phyloP scores from a whole-genome alignment of 2,329 filamentous ascomycete genomes.

The Phialophora expanda region DNA sequence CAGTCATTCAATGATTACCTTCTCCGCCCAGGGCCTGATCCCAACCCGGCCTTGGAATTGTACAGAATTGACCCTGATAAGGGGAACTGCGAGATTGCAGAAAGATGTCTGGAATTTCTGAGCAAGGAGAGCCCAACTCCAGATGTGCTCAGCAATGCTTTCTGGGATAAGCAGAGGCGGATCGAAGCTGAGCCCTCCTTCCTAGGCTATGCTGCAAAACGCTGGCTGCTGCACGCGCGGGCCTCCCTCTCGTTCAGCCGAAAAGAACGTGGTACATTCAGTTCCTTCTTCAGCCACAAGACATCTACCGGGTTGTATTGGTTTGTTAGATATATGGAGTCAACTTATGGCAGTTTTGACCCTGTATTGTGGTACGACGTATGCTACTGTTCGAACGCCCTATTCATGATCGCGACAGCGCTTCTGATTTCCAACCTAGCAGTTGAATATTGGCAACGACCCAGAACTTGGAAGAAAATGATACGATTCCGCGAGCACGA shows the following conservation, averaged over 20 bases:
- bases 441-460: background rate
- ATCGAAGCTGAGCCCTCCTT: background rate
- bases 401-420: background rate
- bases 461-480: background rate
- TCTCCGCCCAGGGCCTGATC: background rate
- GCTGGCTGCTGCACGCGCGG: conserved; percentile 3
- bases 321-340: background rate
- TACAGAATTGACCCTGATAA: conserved; percentile 4
- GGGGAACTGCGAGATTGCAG: conserved; percentile 6
- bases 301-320: background rate
- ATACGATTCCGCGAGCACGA: background rate
- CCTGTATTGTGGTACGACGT: background rate
- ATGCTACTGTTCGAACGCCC: background rate
- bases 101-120: conserved; percentile 8
- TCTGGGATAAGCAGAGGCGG: background rate
- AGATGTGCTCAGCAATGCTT: background rate
- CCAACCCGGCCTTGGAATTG: background rate
- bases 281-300: background rate
- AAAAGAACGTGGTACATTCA: background rate
- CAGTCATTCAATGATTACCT: conserved; percentile 38
- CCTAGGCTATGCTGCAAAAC: background rate
- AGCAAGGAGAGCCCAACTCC: background rate
- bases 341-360: background rate
- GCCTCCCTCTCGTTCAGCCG: background rate
- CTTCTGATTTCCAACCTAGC: background rate